These are phyloP conservation scores for Erysimum cheiri DNA, from an alignment of 441 rosid species.

Conservation along the genomic window DNA sequence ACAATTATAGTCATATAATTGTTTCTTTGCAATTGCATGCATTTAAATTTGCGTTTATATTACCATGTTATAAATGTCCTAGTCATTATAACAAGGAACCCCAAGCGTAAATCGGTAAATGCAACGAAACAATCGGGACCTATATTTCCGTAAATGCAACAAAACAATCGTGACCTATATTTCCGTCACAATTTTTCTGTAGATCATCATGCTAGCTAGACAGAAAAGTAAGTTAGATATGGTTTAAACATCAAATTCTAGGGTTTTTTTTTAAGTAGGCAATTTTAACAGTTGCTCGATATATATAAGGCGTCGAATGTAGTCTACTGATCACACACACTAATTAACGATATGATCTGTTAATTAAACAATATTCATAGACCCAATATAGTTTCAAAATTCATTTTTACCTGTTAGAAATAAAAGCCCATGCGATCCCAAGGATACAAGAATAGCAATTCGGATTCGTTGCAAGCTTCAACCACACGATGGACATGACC, in stretches of 20 bases:
- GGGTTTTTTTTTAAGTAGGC: background rate
- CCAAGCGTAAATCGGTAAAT: background rate
- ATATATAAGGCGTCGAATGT: slow-evolving; percentile 8
- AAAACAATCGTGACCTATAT: background rate
- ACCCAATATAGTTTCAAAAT: slow-evolving; percentile 47
- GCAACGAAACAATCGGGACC: slow-evolving; percentile 9
- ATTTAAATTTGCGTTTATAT: background rate
- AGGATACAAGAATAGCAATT: slow-evolving; percentile 82
- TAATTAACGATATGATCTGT: background rate
- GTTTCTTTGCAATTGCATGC: background rate
- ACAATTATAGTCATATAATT: too few relatives aligned
- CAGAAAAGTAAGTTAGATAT: background rate
- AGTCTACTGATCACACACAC: background rate
- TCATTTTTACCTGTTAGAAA: slow-evolving; percentile 67
- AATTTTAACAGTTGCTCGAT: background rate
- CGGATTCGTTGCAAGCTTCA: slow-evolving; percentile 80
- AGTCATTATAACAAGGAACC: slow-evolving; percentile 4
- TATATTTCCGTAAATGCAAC: background rate
- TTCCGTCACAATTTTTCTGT: background rate
- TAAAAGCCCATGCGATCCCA: slow-evolving; percentile 85
- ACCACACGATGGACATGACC: slow-evolving; percentile 69
- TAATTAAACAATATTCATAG: background rate
- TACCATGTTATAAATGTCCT: slow-evolving; percentile 4
- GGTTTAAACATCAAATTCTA: background rate
- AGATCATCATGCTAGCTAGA: background rate